Percentiles rank a stretch among this genome's conserved stretches.
These are phyloP conservation scores for Moniliophthora roreri DNA, from an alignment of 1,284 basidiomycete species.

Conservation along the genomic window DNA sequence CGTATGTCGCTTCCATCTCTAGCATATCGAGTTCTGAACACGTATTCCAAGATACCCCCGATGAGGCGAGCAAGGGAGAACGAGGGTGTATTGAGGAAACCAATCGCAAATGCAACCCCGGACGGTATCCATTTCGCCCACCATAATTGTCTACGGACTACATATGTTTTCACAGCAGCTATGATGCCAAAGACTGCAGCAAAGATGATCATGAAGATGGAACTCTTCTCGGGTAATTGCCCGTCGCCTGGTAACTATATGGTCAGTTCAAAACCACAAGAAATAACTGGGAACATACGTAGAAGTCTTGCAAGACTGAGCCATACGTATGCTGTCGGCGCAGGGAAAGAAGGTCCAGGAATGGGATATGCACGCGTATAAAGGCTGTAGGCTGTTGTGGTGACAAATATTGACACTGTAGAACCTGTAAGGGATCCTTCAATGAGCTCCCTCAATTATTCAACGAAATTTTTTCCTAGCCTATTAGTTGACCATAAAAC, in stretches of 20 bases:
- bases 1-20: slow-evolving; percentile 61
- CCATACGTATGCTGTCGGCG: slow-evolving; percentile 93
- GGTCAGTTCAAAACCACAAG: slow-evolving; percentile 2
- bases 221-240: slow-evolving; percentile 75
- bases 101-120: slow-evolving; percentile 86
- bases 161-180: slow-evolving; percentile 68
- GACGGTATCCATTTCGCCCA: slow-evolving; percentile 82
- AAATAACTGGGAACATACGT: slow-evolving; percentile 45
- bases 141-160: slow-evolving; percentile 41
- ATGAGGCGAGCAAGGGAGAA: slow-evolving; percentile 92
- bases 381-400: slow-evolving; percentile 83
- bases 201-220: slow-evolving; percentile 81
- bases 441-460: no score
- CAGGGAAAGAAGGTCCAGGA: slow-evolving; percentile 89
- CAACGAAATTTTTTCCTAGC: no score
- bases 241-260: slow-evolving; percentile 63
- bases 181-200: slow-evolving; percentile 69
- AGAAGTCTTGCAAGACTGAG: slow-evolving; percentile 89
- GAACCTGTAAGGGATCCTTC: no score
- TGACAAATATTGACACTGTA: slow-evolving; percentile 84
- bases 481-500: slow-evolving; percentile 86
- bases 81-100: slow-evolving; percentile 94
- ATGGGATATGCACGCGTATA: slow-evolving; percentile 88
- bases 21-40: slow-evolving; percentile 54
- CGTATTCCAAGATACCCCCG: slow-evolving; percentile 82